Evolutionary conservation across 345 rosid genomes (phyloP), one percentile per base, ranked within the genome.

Genomic region (Brassica juncea): DNA sequence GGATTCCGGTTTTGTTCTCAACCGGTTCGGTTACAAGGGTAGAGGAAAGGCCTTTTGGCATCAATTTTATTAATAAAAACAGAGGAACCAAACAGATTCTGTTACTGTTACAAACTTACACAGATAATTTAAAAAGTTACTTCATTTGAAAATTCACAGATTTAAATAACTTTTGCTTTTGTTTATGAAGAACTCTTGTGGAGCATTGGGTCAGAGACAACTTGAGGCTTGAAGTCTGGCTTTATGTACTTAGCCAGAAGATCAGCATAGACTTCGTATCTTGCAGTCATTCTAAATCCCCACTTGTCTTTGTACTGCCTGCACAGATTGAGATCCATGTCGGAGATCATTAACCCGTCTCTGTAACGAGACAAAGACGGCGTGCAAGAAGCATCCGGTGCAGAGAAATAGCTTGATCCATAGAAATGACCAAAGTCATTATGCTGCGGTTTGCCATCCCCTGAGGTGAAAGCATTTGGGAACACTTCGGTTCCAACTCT

Each of bases 401-500:
- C 90, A 62, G 99, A 95, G 81, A 95, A 88, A 83, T 93, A 84
- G 81, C 97, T 93, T 23, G 97, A 91, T 35, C 99, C 98, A 35
- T 91, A 92, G 78, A 92, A 94, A 85, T 94, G 99, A 25, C 97
- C 99, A 39, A 93, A 93, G 81, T 88, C 99, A 1, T 81, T 30
- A 54, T 95, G 97, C 34, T 87, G 89, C 64, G 98, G 96, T 78
- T 93, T 93, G 39, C 88, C 97, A 71, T 95, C 99, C 0, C 98
- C 97, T 2, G 99, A 95, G 1, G 97, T 95, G 80, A 95, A 91
- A 12, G 98, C 86, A 78, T 91, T 88, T 12, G 99, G 97, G 81
- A 95, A 93, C 67, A 80, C 82, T 85, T 90, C 98, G 2, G 97
- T 95, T n/a, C 99, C 99, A 70, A 95, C 97, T 11, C 97, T 91